A percentile compares a stretch with the other conserved stretches of the same genome.
Evolutionary conservation across 306 rosid species (phyloP).

Genomic region (Fragaria iinumae): DNA sequence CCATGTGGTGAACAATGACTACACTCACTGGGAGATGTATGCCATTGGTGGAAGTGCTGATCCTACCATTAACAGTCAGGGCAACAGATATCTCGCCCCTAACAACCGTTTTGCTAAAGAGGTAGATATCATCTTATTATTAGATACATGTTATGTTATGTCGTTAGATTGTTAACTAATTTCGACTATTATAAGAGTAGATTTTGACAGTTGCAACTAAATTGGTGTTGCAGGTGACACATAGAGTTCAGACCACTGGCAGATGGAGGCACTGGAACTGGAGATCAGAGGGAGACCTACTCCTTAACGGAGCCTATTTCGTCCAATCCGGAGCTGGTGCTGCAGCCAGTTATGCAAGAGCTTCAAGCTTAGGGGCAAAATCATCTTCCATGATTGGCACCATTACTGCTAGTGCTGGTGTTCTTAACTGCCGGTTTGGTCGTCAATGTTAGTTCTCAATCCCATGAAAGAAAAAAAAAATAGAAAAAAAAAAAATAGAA

Average conservation of each 20-base stretch:
- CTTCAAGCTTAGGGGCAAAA: slow-evolving; percentile 94
- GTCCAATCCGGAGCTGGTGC: slow-evolving; percentile 83
- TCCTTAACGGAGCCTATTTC: slow-evolving; percentile 91
- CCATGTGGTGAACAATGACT: slow-evolving; percentile 98
- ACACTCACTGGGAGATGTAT: slow-evolving; percentile 97
- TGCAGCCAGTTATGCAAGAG: slow-evolving; percentile 87
- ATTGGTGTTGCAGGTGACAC: slow-evolving; percentile 64
- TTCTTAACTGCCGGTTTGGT: slow-evolving; percentile 65
- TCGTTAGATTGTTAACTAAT: neutral
- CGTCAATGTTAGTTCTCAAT: slow-evolving; percentile 48
- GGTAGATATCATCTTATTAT: slow-evolving; percentile 34
- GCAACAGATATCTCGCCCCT: slow-evolving; percentile 96
- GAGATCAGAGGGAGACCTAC: slow-evolving; percentile 94
- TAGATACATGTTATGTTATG: neutral
- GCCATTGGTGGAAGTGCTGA: slow-evolving; percentile 98
- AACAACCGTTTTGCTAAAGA: slow-evolving; percentile 71
- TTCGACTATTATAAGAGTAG: neutral
- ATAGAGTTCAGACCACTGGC: slow-evolving; percentile 55
- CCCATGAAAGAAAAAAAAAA: slow-evolving; percentile 9
- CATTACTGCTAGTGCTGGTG: slow-evolving; percentile 76
- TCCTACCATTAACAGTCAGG: slow-evolving; percentile 97
- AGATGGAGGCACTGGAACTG: slow-evolving; percentile 89
- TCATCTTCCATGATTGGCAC: slow-evolving; percentile 83
- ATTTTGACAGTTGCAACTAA: slow-evolving; percentile 1
- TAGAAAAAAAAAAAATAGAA: slow-evolving; percentile 11